Conservation (phyloP, 2,329 filamentous ascomycete species). For the Clonostachys solani region DNA sequence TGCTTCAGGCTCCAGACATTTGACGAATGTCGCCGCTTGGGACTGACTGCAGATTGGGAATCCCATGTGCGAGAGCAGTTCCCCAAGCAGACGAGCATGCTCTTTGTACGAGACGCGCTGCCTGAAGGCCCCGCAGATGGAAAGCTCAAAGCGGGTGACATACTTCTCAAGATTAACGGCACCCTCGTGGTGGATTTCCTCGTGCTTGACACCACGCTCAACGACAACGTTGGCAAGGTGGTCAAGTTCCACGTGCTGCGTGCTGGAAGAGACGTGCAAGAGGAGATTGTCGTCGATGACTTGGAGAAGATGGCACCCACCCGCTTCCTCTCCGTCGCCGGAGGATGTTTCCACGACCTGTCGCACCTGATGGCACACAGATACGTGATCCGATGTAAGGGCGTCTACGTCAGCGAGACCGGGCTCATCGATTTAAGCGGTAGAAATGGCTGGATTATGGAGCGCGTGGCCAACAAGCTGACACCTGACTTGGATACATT, state of each 20-base stretch:
- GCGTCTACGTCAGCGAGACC: constrained; percentile 92
- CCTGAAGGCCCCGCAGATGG: constrained; percentile 83
- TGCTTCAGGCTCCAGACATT: constrained; percentile 97
- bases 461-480: constrained; percentile 87
- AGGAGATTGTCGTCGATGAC: constrained; percentile 82
- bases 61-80: constrained; percentile 77
- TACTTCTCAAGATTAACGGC: constrained; percentile 88
- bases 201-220: constrained; percentile 83
- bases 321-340: constrained; percentile 90
- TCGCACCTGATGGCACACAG: constrained; percentile 96
- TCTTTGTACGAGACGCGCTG: constrained; percentile 92
- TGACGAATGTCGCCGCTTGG: constrained; percentile 89
- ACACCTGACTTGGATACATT: constrained; percentile 86
- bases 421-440: constrained; percentile 91
- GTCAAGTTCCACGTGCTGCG: constrained; percentile 81
- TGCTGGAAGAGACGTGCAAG: constrained; percentile 81
- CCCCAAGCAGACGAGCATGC: constrained; percentile 92
- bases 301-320: constrained; percentile 94
- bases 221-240: constrained; percentile 76
- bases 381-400: constrained; percentile 87
- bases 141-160: constrained; percentile 91
- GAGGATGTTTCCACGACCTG: constrained; percentile 90
- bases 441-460: constrained; percentile 89
- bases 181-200: constrained; percentile 93
- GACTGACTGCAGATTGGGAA: constrained; percentile 82